Evolutionary conservation across 345 rosid genomes (phyloP).

Genomic region (Theobroma cacao): DNA sequence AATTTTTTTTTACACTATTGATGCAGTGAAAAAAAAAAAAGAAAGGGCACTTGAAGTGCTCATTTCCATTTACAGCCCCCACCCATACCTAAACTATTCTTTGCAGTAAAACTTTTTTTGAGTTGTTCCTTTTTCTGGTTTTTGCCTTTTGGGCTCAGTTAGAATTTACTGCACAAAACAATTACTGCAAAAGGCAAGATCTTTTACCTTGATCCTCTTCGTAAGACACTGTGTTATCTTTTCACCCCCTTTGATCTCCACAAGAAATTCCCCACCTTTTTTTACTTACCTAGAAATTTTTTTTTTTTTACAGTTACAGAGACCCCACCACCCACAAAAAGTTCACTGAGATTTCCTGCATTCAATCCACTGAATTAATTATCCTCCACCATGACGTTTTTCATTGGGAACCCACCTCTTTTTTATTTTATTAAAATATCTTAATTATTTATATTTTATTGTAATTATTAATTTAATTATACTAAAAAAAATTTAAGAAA

Average conservation of each 20-base stretch:
- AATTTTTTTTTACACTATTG: not conserved
- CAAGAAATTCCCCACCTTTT: not conserved
- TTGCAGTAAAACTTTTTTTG: not conserved
- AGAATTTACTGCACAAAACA: constrained; percentile 11
- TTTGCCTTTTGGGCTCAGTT: constrained; percentile 8
- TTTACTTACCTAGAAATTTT: constrained; percentile 26
- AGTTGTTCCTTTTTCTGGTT: not conserved
- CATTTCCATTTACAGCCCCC: not conserved
- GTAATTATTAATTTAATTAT: no score
- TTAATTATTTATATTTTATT: not conserved
- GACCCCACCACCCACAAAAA: constrained; percentile 20
- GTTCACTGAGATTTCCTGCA: constrained; percentile 38
- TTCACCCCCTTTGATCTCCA: constrained; percentile 4
- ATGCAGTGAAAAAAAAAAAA: no score
- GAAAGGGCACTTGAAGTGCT: no score
- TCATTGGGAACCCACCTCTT: constrained; percentile 32
- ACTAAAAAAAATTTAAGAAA: no score
- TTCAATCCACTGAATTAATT: constrained; percentile 24
- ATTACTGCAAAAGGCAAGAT: constrained; percentile 14
- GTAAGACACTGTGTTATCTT: constrained; percentile 3
- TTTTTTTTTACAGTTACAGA: constrained; percentile 29
- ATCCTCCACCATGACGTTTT: constrained; percentile 26
- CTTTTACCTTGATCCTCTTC: constrained; percentile 12
- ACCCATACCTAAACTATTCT: not conserved
- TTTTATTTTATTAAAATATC: not conserved